phyloP scores from a whole-genome alignment of 768 basidiomycete genomes.

The Phylloporus sp. region DNA sequence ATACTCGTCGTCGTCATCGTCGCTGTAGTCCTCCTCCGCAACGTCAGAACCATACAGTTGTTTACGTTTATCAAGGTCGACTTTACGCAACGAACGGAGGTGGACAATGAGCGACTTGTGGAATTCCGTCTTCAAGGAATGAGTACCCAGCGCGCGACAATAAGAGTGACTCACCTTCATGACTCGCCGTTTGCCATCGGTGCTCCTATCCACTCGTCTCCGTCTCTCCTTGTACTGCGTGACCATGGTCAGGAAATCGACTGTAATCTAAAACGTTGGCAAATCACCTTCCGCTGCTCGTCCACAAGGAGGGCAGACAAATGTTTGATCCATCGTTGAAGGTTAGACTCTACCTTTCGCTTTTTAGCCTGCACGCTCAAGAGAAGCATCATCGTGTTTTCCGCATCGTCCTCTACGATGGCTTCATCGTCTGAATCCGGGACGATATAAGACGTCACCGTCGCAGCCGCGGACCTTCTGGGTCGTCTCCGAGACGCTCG shows the following conservation, averaged over 20 bases:
- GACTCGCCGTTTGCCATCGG: slow-evolving; percentile 46
- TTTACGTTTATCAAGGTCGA: slow-evolving; percentile 49
- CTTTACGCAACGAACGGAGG: slow-evolving; percentile 56
- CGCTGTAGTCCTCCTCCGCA: slow-evolving; percentile 33
- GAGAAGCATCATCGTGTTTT: slow-evolving; percentile 28
- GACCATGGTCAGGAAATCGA: slow-evolving; percentile 1
- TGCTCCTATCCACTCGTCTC: slow-evolving; percentile 45
- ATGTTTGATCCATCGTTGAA: slow-evolving; percentile 68
- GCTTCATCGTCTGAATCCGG: slow-evolving; percentile 71
- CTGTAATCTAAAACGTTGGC: not conserved
- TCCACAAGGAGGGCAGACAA: slow-evolving; percentile 53
- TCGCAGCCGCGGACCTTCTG: slow-evolving; percentile 48
- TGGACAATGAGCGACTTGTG: slow-evolving; percentile 55
- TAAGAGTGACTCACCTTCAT: slow-evolving; percentile 45
- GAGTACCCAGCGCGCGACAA: not conserved
- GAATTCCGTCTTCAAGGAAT: slow-evolving; percentile 54
- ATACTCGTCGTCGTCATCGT: slow-evolving; percentile 33
- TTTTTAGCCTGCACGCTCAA: slow-evolving; percentile 33
- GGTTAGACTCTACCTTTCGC: slow-evolving; percentile 38
- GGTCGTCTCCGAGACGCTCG: slow-evolving; percentile 47
- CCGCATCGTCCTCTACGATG: slow-evolving; percentile 38
- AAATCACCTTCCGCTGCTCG: slow-evolving; percentile 65
- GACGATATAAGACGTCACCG: slow-evolving; percentile 55
- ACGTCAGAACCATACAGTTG: slow-evolving; percentile 39
- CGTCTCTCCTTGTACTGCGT: slow-evolving; percentile 60